phyloP scores from a whole-genome alignment of 2,329 filamentous ascomycete genomes.

The Penicillium sp. region DNA sequence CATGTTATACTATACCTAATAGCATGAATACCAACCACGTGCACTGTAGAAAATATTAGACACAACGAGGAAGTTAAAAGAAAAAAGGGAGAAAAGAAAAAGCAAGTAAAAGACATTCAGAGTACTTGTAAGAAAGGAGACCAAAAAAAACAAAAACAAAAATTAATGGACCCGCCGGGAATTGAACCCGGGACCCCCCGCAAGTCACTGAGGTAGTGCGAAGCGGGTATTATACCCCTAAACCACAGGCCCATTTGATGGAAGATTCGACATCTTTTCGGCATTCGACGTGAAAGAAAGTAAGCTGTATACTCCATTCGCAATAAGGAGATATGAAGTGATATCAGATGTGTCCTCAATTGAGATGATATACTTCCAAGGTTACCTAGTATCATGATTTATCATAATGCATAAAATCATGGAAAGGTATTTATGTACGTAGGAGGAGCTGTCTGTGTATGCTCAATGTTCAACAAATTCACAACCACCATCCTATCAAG shows the following conservation, averaged over 20 bases:
- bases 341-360: background rate
- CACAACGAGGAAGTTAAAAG: background rate
- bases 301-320: background rate
- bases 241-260: slow-evolving; percentile 10
- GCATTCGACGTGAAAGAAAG: rapidly evolving
- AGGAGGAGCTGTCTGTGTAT: no score
- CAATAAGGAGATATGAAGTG: background rate
- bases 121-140: background rate
- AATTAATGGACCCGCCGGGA: slow-evolving; percentile 11
- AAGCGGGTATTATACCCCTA: slow-evolving; percentile 13
- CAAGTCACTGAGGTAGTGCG: slow-evolving; percentile 5
- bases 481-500: background rate
- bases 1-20: background rate
- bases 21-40: background rate
- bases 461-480: no score
- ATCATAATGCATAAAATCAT: background rate
- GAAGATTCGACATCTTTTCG: background rate
- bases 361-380: no score
- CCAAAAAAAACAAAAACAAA: background rate
- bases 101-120: background rate
- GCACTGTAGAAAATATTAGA: background rate
- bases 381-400: no score
- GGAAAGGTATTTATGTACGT: background rate
- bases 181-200: slow-evolving; percentile 15
- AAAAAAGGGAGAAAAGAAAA: background rate